Base-by-base conservation (phyloP, 306 rosid genomes). In the Abrus pulchellus region DNA sequence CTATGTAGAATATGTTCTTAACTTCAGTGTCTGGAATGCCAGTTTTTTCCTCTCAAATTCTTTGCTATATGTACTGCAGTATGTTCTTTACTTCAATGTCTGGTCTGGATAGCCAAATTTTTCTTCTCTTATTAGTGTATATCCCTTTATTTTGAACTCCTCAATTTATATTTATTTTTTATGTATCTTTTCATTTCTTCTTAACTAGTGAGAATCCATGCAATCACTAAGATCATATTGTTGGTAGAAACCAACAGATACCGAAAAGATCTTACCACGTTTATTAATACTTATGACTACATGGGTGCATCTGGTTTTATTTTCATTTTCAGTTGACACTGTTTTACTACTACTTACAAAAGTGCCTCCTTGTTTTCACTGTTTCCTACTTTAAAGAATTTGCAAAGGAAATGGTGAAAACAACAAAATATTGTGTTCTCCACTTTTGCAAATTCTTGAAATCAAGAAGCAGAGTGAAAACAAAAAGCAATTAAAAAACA, bases 211-310 rank as follows among this genome's bases (percentile, higher is more conserved):
- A 49, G 59, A 68, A 68, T 59, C 57, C 45, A 34, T 73, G 68
- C 41, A 3, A 48, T 73, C n/a, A 64, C 6, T 63, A 63, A 71
- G 60, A 32, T 20, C 48, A 62, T 61, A 13, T 29, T 33, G 73
- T 60, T 82, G 67, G 53, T 41, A 50, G 73, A 76, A 60, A 49
- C 44, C 60, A 49, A 44, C 13, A 49, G 34, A 20, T 68, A 14
- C 34, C 8, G 6, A 50, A 20, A 41, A 54, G 43, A 13, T 56
- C 49, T 11, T 32, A 44, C 47, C 20, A 33, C 30, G 61, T 30
- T 61, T 67, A 52, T 7, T 52, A 10, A 30, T 13, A 34, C 14
- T 7, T 62, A 49, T 29, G 43, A 12, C 7, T 30, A 48, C 29
- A 5, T 68, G 30, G 44, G 29, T 9, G 43, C 40, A 49, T 6